Base-by-base conservation (phyloP, 768 basidiomycete species). In the Leccinum variicolor region DNA sequence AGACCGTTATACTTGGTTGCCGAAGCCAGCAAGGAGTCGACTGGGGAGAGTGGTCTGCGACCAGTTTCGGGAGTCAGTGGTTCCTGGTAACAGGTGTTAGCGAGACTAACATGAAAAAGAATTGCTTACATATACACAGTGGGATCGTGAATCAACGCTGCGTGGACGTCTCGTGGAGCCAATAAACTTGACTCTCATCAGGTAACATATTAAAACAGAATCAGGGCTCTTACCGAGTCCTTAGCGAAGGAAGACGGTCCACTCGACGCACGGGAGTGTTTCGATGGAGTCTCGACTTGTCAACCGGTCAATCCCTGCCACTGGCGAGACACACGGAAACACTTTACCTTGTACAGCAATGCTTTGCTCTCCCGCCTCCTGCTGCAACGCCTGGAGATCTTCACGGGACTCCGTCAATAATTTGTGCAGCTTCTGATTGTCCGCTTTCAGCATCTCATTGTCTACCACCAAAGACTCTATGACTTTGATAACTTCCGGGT, bases 381-480 rank as follows among this genome's bases (percentile, higher is more conserved):
- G 85, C 53, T 86, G 86, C 46, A 92, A 67, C 1, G 74, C 68
- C 55, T 85, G 83, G 5, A 87, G 69, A 60, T 94, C 90, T 66
- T 95, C 92, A 26, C 92, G 81, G 1, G 89, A 80, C 51, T 92
- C 89, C 2, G 81, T 73, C 7, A 98, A 76, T 9, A 94, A 72
- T 49, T 80, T 81, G 57, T 90, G 87, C 50, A 96, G 73, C 66
- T 96, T 92, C 7, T 82, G 79, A 57, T 90, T 92, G 65, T 93
- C 92, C 19, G 83, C 84, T 70, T 90, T 91, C 53, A 95, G 74
- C 25, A 79, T 79, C 62, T 94, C 90, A 64, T 94, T 96, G 64
- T 92, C 90, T 33, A 85, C 83, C 8, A 94, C 92, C 29, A 96
- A 77, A n/a, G 87, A 84, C 68, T 93, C 92, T 14, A 97, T 75